Evolutionary conservation across 495 filamentous ascomycete species (phyloP).

Genomic region (Oidiodendron maius): DNA sequence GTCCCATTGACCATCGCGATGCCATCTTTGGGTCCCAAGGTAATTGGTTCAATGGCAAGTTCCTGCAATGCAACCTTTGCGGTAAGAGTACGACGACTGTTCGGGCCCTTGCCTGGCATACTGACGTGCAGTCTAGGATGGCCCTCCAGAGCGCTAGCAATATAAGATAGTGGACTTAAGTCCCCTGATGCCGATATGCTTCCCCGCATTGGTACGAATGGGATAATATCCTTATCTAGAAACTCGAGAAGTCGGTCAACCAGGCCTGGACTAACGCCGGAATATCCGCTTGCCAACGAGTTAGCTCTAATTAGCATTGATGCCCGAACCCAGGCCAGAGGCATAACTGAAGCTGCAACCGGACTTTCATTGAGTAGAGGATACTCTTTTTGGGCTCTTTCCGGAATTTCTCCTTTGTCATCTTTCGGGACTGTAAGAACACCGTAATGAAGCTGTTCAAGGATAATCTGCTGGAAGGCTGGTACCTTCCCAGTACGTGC

Average conservation of each 20-base stretch:
- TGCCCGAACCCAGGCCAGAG: constrained; percentile 37
- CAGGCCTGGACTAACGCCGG: constrained; percentile 41
- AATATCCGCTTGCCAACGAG: constrained; percentile 49
- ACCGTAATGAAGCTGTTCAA: constrained; percentile 45
- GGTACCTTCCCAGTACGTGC: constrained; percentile 40
- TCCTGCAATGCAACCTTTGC: constrained; percentile 32
- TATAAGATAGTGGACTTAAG: constrained; percentile 53
- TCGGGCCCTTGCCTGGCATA: constrained; percentile 14
- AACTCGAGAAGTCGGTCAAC: constrained; percentile 41
- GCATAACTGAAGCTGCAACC: constrained; percentile 35
- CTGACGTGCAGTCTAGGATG: constrained; percentile 42
- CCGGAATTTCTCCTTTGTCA: neutral
- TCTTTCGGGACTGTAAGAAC: constrained; percentile 40
- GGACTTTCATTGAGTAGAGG: too few species aligned
- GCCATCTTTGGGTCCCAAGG: constrained; percentile 53
- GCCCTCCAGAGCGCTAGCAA: constrained; percentile 51
- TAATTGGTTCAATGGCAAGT: constrained; percentile 35
- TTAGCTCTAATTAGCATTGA: constrained; percentile 53
- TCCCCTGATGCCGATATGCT: constrained; percentile 66
- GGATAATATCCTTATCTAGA: constrained; percentile 41
- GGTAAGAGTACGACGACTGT: constrained; percentile 27
- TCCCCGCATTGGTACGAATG: constrained; percentile 53
- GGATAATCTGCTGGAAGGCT: constrained; percentile 43
- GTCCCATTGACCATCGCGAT: constrained; percentile 61
- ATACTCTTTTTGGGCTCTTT: neutral